Evolutionary conservation across 108 stramenopile genomes (phyloP).

Genomic region (Asterionellopsis glacialis): DNA sequence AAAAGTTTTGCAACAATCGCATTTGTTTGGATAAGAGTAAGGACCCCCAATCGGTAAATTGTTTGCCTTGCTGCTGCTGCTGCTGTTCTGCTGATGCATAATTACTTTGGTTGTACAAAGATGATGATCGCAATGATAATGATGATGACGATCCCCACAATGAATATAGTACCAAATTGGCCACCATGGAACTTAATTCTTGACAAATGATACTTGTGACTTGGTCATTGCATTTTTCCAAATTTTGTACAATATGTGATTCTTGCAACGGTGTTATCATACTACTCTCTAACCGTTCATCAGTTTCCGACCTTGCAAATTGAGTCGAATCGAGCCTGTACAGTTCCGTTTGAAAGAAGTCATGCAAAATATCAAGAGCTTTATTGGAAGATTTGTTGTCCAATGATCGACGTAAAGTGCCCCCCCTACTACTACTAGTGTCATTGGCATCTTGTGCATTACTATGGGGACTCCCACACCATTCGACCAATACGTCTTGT

Average conservation of each 20-base stretch:
- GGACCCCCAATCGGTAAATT: conserved; percentile 82
- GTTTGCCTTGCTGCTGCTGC: conserved; percentile 28
- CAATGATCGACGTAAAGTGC: background rate
- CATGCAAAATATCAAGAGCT: conserved; percentile 52
- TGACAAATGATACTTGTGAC: conserved; percentile 31
- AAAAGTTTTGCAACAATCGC: conserved; percentile 53
- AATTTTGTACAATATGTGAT: conserved; percentile 47
- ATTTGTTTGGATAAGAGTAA: conserved; percentile 81
- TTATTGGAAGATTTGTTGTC: conserved; percentile 11
- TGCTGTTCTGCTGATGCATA: conserved; percentile 10
- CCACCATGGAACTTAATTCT: conserved; percentile 40
- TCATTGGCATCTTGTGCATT: conserved; percentile 2
- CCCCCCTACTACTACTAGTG: conserved; percentile 20
- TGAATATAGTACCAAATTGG: conserved; percentile 51
- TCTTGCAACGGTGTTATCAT: conserved; percentile 50
- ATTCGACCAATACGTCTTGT: conserved; percentile 34
- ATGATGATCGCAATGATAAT: background rate
- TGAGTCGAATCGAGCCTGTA: conserved; percentile 58
- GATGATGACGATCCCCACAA: conserved; percentile 19
- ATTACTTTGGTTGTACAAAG: too few relatives aligned
- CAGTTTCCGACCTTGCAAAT: conserved; percentile 47
- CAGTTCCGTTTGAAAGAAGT: conserved; percentile 57
- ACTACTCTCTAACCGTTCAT: conserved; percentile 54
- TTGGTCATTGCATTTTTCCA: conserved; percentile 60
- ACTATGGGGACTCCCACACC: conserved; percentile 48